Percentiles rank a stretch among this genome's conserved stretches.
phyloP scores from a whole-genome alignment of 345 rosid genomes.

The Passiflora organensis region DNA sequence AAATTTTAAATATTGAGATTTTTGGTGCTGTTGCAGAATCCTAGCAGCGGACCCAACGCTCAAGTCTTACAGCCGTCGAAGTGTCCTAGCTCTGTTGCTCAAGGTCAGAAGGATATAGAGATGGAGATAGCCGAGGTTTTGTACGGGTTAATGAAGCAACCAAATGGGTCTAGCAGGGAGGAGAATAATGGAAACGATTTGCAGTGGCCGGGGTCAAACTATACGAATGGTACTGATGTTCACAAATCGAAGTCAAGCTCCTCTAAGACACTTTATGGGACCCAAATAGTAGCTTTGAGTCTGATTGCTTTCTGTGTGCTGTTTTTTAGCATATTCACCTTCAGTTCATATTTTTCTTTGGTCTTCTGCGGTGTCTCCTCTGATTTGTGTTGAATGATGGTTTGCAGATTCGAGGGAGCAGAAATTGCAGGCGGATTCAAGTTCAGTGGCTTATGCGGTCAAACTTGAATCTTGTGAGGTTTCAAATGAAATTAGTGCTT shows the following conservation, averaged over 20 bases:
- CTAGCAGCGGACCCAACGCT: slow-evolving; percentile 33
- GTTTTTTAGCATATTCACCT: background rate
- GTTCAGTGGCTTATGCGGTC: slow-evolving; percentile 13
- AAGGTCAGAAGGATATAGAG: slow-evolving; percentile 49
- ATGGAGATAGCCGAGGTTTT: slow-evolving; percentile 63
- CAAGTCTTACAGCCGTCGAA: slow-evolving; percentile 33
- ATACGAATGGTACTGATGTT: slow-evolving; percentile 11
- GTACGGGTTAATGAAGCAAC: slow-evolving; percentile 44
- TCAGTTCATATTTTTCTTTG: background rate
- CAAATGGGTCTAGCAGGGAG: slow-evolving; percentile 34
- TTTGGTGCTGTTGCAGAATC: slow-evolving; percentile 14
- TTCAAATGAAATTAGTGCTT: slow-evolving; percentile 8
- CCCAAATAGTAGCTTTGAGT: slow-evolving; percentile 1
- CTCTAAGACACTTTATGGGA: too few relatives aligned
- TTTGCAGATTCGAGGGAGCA: slow-evolving; percentile 32
- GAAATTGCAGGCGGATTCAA: slow-evolving; percentile 23
- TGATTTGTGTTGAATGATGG: too few relatives aligned
- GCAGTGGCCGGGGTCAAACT: slow-evolving; percentile 19
- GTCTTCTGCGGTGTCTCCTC: background rate
- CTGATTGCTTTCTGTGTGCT: slow-evolving; percentile 22
- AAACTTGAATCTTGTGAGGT: slow-evolving; percentile 16
- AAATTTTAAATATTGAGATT: slow-evolving; percentile 5
- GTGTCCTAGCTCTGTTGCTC: slow-evolving; percentile 28
- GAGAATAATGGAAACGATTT: slow-evolving; percentile 13
- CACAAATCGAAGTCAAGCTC: slow-evolving; percentile 10